Percentiles rank a stretch among this genome's conserved stretches.
These are phyloP conservation scores for Metarhizium rileyi DNA, from an alignment of 2,329 filamentous ascomycete species.

Conservation along the genomic window DNA sequence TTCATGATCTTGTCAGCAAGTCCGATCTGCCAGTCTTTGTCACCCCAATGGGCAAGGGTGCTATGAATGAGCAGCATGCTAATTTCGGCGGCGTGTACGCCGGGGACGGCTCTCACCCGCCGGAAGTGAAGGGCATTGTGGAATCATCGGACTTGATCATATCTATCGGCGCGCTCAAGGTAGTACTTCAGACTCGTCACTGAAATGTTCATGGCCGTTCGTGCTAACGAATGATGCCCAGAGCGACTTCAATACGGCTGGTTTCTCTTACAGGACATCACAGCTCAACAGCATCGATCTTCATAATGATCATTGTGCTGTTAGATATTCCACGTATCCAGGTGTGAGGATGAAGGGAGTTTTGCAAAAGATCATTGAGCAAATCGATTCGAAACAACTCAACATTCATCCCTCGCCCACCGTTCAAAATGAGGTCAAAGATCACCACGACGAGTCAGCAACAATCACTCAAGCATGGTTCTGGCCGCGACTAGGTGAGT, in stretches of 20 bases:
- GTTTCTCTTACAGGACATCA: conserved; percentile 71
- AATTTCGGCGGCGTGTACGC: conserved; percentile 80
- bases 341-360: conserved; percentile 71
- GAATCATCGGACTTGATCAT: conserved; percentile 64
- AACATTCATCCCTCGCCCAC: conserved; percentile 42
- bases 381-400: conserved; percentile 48
- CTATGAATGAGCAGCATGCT: conserved; percentile 65
- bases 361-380: conserved; percentile 57
- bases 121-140: conserved; percentile 51
- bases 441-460: conserved; percentile 28
- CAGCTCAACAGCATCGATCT: conserved; percentile 74
- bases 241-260: conserved; percentile 74
- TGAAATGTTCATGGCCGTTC: not conserved
- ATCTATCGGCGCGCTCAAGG: conserved; percentile 55
- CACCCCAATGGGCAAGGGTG: conserved; percentile 84
- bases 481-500: conserved; percentile 68
- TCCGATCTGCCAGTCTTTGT: conserved; percentile 73
- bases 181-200: conserved; percentile 8
- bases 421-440: conserved; percentile 40
- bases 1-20: conserved; percentile 62
- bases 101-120: conserved; percentile 61
- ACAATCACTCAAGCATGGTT: conserved; percentile 62
- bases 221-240: conserved; percentile 18
- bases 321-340: conserved; percentile 71
- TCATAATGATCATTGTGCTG: conserved; percentile 62